A percentile compares a stretch with the other conserved stretches of the same genome.
Conservation (phyloP, 345 rosid species). For the Geranium brycei region DNA sequence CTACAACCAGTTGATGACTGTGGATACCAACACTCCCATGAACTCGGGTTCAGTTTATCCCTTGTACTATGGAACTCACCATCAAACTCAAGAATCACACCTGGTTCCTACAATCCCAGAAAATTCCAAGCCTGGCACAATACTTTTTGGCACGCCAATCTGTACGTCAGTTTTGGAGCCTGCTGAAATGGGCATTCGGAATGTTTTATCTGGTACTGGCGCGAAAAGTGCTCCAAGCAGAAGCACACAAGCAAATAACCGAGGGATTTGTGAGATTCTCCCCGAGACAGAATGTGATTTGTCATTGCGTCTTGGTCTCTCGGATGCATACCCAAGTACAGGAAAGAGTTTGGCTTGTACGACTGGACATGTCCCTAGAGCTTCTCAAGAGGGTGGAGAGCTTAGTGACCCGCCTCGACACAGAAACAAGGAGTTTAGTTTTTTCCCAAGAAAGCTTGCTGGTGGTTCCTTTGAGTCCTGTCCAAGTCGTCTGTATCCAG, state of each 20-base stretch:
- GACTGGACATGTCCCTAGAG: slow-evolving; percentile 19
- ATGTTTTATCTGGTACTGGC: slow-evolving; percentile 20
- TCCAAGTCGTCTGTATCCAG: slow-evolving; percentile 22
- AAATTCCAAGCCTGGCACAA: slow-evolving; percentile 15
- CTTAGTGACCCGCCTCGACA: no score
- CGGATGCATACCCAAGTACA: slow-evolving; percentile 29
- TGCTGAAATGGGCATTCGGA: slow-evolving; percentile 20
- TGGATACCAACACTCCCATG: slow-evolving; percentile 21
- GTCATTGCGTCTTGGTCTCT: slow-evolving; percentile 63
- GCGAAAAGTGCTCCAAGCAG: slow-evolving; percentile 17
- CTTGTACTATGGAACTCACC: slow-evolving; percentile 45
- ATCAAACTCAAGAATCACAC: slow-evolving; percentile 24
- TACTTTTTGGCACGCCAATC: slow-evolving; percentile 65
- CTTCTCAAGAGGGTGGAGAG: slow-evolving; percentile 22
- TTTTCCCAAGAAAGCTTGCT: slow-evolving; percentile 41
- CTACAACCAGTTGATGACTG: slow-evolving; percentile 20
- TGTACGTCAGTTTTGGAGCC: slow-evolving; percentile 31
- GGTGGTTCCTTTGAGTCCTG: slow-evolving; percentile 21
- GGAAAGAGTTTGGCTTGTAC: slow-evolving; percentile 31
- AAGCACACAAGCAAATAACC: slow-evolving; percentile 13
- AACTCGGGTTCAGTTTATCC: slow-evolving; percentile 58
- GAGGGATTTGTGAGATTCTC: slow-evolving; percentile 18
- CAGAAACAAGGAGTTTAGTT: slow-evolving; percentile 17
- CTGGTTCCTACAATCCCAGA: slow-evolving; percentile 26
- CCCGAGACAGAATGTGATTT: slow-evolving; percentile 51